Percentiles rank a stretch among this genome's conserved stretches.
Evolutionary conservation across 805 yeast species (phyloP).

Genomic region (Candida broadrunensis): DNA sequence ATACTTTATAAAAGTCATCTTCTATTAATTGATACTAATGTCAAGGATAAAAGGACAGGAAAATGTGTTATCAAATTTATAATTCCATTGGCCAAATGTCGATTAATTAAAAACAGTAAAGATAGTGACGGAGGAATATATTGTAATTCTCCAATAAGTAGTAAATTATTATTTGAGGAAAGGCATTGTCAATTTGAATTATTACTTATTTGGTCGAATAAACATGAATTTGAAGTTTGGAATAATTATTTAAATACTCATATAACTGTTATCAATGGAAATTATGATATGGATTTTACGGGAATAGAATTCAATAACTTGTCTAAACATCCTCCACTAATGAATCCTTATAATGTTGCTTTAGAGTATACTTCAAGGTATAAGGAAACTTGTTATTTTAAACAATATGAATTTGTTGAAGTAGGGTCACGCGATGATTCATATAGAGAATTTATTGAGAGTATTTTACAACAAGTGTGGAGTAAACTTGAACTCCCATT

Average conservation of each 20-base stretch:
- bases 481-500: not conserved
- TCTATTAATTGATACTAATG: constrained; percentile 24
- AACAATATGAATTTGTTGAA: not conserved
- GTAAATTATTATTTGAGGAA: constrained; percentile 49
- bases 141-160: constrained; percentile 24
- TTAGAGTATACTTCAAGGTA: constrained; percentile 2
- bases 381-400: constrained; percentile 12
- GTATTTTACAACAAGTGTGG: not conserved
- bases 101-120: constrained; percentile 16
- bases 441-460: not conserved
- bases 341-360: constrained; percentile 17
- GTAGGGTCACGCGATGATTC: not conserved
- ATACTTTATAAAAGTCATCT: constrained; percentile 52
- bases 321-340: constrained; percentile 11
- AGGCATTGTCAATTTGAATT: constrained; percentile 43
- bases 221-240: constrained; percentile 43
- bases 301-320: constrained; percentile 5
- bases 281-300: constrained; percentile 16
- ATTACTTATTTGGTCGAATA: constrained; percentile 27
- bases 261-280: constrained; percentile 25
- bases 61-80: constrained; percentile 40
- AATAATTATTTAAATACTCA: constrained; percentile 17
- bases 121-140: constrained; percentile 27
- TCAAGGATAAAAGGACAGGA: constrained; percentile 9
- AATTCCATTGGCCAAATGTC: constrained; percentile 43